A percentile compares a stretch with the other conserved stretches of the same genome.
Conservation (phyloP, 129 eudicot species). For the Glebionis coronaria region DNA sequence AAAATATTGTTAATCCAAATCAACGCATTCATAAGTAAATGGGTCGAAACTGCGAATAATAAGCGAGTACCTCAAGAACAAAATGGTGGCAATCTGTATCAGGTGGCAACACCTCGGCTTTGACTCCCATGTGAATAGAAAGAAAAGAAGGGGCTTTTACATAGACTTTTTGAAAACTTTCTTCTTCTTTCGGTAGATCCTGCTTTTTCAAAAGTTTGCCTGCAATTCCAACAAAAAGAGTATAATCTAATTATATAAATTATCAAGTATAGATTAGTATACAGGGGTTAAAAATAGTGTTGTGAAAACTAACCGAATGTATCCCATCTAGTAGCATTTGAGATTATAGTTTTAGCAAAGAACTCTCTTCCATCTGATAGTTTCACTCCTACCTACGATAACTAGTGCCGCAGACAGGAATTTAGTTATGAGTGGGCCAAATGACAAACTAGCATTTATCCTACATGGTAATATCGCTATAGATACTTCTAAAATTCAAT, state of each 20-base stretch:
- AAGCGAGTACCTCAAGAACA: conserved; percentile 72
- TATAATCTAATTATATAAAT: conserved; percentile 1
- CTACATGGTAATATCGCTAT: too few species aligned
- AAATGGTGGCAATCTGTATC: conserved; percentile 99
- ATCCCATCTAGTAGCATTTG: conserved; percentile 99
- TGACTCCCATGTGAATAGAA: conserved; percentile 96
- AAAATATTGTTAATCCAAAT: neutral
- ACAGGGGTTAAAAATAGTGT: conserved; percentile 16
- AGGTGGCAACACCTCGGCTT: conserved; percentile 82
- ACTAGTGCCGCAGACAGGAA: neutral
- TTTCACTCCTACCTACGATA: conserved; percentile 75
- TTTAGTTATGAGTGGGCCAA: too few species aligned
- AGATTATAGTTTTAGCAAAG: conserved; percentile 83
- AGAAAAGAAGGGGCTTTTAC: conserved; percentile 97
- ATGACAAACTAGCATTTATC: too few species aligned
- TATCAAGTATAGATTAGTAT: neutral
- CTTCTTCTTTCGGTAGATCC: conserved; percentile 88
- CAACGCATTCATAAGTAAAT: neutral
- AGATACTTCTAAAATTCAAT: too few species aligned
- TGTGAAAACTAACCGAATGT: conserved; percentile 71
- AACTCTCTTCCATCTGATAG: conserved; percentile 85
- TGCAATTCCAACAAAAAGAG: conserved; percentile 17
- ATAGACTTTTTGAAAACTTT: conserved; percentile 77
- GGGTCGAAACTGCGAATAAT: neutral
- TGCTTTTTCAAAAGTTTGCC: conserved; percentile 87